Base-by-base conservation (phyloP, 768 basidiomycete genomes). In the Boletus pseudo-olivaceus region DNA sequence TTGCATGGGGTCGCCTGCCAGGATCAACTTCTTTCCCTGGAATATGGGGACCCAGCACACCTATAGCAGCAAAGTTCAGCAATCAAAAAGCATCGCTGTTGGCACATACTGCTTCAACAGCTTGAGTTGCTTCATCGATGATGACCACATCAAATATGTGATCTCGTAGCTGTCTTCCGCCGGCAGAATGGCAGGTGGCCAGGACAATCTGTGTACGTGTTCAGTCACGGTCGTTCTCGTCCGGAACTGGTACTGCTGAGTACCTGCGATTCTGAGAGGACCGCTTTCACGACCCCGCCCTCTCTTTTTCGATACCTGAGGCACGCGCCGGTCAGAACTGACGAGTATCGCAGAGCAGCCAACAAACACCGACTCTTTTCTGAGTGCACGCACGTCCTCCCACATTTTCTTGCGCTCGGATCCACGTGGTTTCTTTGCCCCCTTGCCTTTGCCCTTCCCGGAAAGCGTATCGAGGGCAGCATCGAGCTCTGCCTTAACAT, bases 121-220 rank as follows among this genome's bases (percentile, higher is more conserved):
- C 96, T 69, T 98, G 97, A 0, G 97, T 98, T 0, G 97, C 97
- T 73, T 99, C 97, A 61, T 99, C 97, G 50, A 99, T 95, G 43
- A 99, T 88, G 11, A 94, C 83, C 0, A 96, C 88, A 66, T 99
- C 97, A 64, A 99, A 99, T 2, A 79, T 72, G 52, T 85, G 78
- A 55, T 87, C 82, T 40, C 81, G 78, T 7, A 98, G 72, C 59
- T 95, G 92, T 20, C 88, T 75, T 4, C 90, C 87, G 1, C 96
- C 97, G 6, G 96, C 83, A 12, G 93, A 90, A 74, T 98, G 95
- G 60, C 96, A 98, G 3, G 97, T 99, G 2, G 94, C 87, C 11
- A 98, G 72, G 1, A 98, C 90, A 38, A 98, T 78, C 87, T 90
- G 20, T 19, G 29, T 29, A 8, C 6, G 34, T 37, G 20, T 27